Base-by-base conservation (phyloP, 139 green algal genomes). In the Chlamydomonas eustigma region DNA sequence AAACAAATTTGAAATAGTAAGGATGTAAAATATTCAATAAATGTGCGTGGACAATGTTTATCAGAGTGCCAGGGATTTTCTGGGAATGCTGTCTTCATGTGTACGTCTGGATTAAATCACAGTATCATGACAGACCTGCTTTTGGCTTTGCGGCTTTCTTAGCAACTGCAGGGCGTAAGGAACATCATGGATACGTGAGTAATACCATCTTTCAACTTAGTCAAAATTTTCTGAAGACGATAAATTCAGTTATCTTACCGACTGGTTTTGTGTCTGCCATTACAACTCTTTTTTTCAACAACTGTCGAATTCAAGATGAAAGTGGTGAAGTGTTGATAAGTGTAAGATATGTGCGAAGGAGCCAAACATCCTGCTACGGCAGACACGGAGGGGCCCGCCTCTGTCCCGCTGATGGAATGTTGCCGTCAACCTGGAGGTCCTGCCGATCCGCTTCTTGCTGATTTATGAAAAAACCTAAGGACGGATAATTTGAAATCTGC, bases 221-320 rank as follows among this genome's bases (percentile, higher is more conserved):
- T 58, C 44, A 18, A 12, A 12, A 58, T 12, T 58, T 18, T 58
- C 44, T 58, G 44, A 12, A 12, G 18, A 18, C 18, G 44, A 28
- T 18, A 18, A 18, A 58, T 58, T 18, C 44, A 18, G 44, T 58
- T 18, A 58, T 12, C 44, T 58, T 58, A 58, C 44, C 44, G 18
- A 58, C 44, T 12, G 18, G 44, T 18, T 58, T 58, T 18, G 18
- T 58, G 44, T 58, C 44, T 12, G 44, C 44, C 44, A 58, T 58
- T 12, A 18, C 18, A 58, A 58, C 12, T 58, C 12, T 58, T 58
- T 58, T 12, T 58, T 58, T 58, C 12, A 58, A 58, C 12, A 58
- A 58, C 12, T 58, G 44, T 58, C n/a, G n/a, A n/a, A n/a, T n/a
- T n/a, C n/a, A n/a, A n/a, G n/a, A 58, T 58, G 44, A 58, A 58